These are phyloP conservation scores for Balakata baccata DNA, from an alignment of 345 rosid genomes.

Conservation along the genomic window DNA sequence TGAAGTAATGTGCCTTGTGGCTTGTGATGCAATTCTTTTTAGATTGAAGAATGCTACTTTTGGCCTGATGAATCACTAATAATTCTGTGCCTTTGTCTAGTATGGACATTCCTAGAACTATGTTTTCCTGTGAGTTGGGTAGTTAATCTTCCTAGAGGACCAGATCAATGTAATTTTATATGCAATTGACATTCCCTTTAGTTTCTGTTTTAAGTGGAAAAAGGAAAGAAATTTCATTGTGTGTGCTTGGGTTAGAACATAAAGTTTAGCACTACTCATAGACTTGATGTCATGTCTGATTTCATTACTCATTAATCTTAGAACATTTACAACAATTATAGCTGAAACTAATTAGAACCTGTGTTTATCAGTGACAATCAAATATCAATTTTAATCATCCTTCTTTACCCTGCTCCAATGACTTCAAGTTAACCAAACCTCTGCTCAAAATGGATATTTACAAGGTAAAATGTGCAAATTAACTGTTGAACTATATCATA, in stretches of 20 bases:
- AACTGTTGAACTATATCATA: too few species aligned
- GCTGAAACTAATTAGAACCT: neutral
- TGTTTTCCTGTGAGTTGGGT: neutral
- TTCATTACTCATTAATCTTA: neutral
- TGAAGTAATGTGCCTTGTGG: neutral
- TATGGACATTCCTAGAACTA: neutral
- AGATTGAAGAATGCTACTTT: neutral
- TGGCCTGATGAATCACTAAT: neutral
- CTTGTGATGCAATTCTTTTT: neutral
- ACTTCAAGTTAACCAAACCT: neutral
- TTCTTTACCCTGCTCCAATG: neutral
- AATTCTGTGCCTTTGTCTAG: neutral
- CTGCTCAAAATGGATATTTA: neutral
- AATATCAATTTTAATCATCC: neutral
- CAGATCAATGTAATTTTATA: neutral
- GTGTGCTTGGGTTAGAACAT: neutral
- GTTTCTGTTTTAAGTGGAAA: neutral
- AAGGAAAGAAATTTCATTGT: neutral
- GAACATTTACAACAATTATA: neutral
- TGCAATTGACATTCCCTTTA: neutral
- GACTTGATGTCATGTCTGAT: neutral
- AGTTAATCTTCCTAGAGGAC: neutral
- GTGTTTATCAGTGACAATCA: neutral
- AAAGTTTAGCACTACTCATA: neutral
- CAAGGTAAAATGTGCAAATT: too few species aligned